A percentile compares a stretch with the other conserved stretches of the same genome.
Evolutionary conservation across 1,139 yeast genomes (phyloP).

Genomic region (Sugiyamaella pinicola): DNA sequence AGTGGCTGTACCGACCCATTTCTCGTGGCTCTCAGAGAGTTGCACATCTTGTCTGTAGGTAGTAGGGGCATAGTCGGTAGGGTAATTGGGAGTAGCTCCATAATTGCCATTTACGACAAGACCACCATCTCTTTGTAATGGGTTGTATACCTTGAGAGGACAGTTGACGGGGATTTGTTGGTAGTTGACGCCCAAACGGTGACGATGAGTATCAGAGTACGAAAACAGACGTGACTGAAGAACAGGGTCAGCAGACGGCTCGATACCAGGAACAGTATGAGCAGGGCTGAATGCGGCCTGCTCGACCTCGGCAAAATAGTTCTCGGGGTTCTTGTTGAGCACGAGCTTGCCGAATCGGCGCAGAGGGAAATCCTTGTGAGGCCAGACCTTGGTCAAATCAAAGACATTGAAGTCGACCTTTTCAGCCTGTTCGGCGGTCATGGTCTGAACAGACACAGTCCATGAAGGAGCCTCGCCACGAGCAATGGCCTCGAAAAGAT

Average conservation of each 20-base stretch:
- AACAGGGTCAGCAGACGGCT: constrained; percentile 85
- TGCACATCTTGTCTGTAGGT: constrained; percentile 46
- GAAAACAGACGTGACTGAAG: constrained; percentile 83
- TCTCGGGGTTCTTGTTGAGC: constrained; percentile 71
- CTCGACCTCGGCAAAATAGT: constrained; percentile 80
- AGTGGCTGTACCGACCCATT: constrained; percentile 85
- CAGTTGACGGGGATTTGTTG: constrained; percentile 75
- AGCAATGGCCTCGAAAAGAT: constrained; percentile 59
- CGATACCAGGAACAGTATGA: constrained; percentile 82
- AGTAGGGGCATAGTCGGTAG: constrained; percentile 50
- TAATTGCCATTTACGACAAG: constrained; percentile 78
- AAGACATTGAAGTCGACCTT: constrained; percentile 54
- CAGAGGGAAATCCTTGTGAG: constrained; percentile 73
- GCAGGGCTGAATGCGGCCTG: constrained; percentile 84
- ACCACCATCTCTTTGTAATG: constrained; percentile 77
- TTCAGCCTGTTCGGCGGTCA: constrained; percentile 74
- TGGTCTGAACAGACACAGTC: constrained; percentile 68
- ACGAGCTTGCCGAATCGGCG: constrained; percentile 71
- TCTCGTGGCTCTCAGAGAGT: constrained; percentile 69
- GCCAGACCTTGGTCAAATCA: constrained; percentile 81
- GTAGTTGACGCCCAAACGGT: constrained; percentile 70
- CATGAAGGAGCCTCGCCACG: constrained; percentile 63
- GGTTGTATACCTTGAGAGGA: constrained; percentile 43
- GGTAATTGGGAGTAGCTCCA: constrained; percentile 76
- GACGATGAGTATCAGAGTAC: constrained; percentile 78